These are phyloP conservation scores for Rugosomyces carneus DNA, from an alignment of 1,284 basidiomycete genomes.

Conservation along the genomic window DNA sequence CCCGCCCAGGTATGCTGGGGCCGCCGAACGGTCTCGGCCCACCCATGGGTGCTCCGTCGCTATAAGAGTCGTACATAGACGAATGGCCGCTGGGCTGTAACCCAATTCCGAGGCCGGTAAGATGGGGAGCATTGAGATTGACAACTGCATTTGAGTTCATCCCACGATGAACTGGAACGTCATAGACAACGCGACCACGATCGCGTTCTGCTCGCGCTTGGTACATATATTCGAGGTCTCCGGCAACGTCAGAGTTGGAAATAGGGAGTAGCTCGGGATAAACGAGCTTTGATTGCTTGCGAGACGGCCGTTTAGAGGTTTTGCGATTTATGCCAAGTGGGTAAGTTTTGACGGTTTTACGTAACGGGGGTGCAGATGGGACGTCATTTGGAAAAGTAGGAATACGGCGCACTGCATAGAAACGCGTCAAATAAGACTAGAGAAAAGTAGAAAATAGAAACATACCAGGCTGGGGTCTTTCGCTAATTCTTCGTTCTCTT, in stretches of 20 bases:
- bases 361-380: slow-evolving; percentile 40
- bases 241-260: slow-evolving; percentile 41
- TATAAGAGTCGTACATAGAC: slow-evolving; percentile 13
- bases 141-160: background rate
- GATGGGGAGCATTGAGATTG: background rate
- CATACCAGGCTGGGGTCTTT: slow-evolving; percentile 67
- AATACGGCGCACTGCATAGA: slow-evolving; percentile 40
- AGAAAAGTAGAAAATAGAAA: slow-evolving; percentile 15
- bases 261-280: slow-evolving; percentile 54
- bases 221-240: slow-evolving; percentile 51
- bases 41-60: slow-evolving; percentile 4
- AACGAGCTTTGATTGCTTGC: slow-evolving; percentile 22
- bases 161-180: slow-evolving; percentile 11
- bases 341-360: slow-evolving; percentile 41
- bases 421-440: background rate
- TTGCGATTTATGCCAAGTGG: slow-evolving; percentile 25
- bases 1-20: slow-evolving; percentile 1
- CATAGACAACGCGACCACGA: slow-evolving; percentile 13
- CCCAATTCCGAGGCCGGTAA: background rate
- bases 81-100: slow-evolving; percentile 1
- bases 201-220: slow-evolving; percentile 30
- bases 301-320: slow-evolving; percentile 18
- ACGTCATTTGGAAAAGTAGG: slow-evolving; percentile 37
- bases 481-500: slow-evolving; percentile 68
- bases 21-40: slow-evolving; percentile 8